A percentile compares a stretch with the other conserved stretches of the same genome.
Evolutionary conservation across 1,284 basidiomycete genomes (phyloP).

Genomic region (Sporisorium reilianum): DNA sequence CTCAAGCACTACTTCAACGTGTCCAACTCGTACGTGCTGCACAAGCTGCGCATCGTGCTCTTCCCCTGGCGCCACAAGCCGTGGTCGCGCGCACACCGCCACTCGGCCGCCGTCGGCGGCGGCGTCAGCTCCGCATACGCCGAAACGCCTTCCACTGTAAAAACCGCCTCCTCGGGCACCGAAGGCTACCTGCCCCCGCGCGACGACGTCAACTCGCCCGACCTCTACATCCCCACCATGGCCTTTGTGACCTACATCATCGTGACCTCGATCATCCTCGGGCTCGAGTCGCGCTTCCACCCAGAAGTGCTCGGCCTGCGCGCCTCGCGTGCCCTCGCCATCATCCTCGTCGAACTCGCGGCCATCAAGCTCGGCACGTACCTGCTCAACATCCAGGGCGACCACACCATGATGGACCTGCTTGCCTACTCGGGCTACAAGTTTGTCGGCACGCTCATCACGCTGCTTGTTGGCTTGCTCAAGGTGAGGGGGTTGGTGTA

Average conservation of each 20-base stretch:
- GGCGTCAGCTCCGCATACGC: slow-evolving; percentile 32
- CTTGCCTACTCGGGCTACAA: slow-evolving; percentile 92
- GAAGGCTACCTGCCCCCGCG: slow-evolving; percentile 81
- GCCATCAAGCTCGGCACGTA: slow-evolving; percentile 92
- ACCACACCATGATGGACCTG: slow-evolving; percentile 74
- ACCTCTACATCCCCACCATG: slow-evolving; percentile 97
- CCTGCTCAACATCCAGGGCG: slow-evolving; percentile 83
- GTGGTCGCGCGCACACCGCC: slow-evolving; percentile 64
- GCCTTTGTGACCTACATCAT: slow-evolving; percentile 95
- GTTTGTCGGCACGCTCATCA: slow-evolving; percentile 76
- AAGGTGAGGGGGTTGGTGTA: slow-evolving; percentile 75
- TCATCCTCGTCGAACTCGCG: slow-evolving; percentile 77
- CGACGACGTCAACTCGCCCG: slow-evolving; percentile 95
- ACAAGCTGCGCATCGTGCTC: slow-evolving; percentile 87
- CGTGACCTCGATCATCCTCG: slow-evolving; percentile 82
- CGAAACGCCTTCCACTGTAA: slow-evolving; percentile 25
- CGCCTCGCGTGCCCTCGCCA: slow-evolving; percentile 78
- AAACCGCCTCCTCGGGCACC: slow-evolving; percentile 24
- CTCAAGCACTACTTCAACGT: slow-evolving; percentile 97
- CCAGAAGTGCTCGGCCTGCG: slow-evolving; percentile 90
- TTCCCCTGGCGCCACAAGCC: slow-evolving; percentile 89
- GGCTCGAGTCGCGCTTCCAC: slow-evolving; percentile 84
- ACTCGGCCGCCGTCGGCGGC: slow-evolving; percentile 33
- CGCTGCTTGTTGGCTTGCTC: slow-evolving; percentile 56
- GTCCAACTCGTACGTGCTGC: slow-evolving; percentile 93